These are phyloP conservation scores for Kalanchoe fedtschenkoi DNA, from an alignment of 164 flowering plant genomes.

Conservation along the genomic window DNA sequence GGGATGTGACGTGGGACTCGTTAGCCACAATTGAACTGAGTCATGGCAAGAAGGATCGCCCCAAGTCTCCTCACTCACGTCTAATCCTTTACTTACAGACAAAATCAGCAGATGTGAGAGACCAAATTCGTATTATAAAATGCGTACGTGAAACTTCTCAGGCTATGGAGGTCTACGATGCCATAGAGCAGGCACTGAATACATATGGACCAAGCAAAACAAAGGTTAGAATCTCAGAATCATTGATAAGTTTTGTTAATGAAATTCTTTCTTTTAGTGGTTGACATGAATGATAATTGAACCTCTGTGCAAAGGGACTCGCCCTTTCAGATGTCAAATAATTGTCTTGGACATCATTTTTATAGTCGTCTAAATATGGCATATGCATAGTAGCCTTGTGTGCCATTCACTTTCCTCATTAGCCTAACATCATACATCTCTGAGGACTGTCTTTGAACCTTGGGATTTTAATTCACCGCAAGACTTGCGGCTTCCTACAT, in stretches of 20 bases:
- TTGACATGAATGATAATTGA: too few species aligned
- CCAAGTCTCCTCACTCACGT: slow-evolving; percentile 55
- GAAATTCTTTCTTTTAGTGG: not conserved
- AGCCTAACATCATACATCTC: too few species aligned
- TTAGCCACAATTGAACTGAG: slow-evolving; percentile 74
- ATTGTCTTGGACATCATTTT: too few species aligned
- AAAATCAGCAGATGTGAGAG: slow-evolving; percentile 51
- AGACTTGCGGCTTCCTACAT: too few species aligned
- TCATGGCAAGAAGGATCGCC: slow-evolving; percentile 67
- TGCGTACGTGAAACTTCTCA: slow-evolving; percentile 68
- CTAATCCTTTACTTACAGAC: slow-evolving; percentile 53
- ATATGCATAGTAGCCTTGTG: too few species aligned
- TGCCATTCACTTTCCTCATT: too few species aligned
- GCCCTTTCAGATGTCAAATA: too few species aligned
- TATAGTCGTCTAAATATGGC: too few species aligned
- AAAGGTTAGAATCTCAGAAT: slow-evolving; percentile 36
- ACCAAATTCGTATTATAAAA: slow-evolving; percentile 57
- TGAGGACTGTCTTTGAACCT: too few species aligned
- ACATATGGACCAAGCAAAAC: slow-evolving; percentile 61
- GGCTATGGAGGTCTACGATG: slow-evolving; percentile 56
- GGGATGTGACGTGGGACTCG: slow-evolving; percentile 89
- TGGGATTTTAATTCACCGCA: too few species aligned
- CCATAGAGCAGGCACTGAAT: slow-evolving; percentile 67
- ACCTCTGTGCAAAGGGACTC: too few species aligned
- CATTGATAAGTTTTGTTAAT: not conserved